Percentiles rank a stretch among this genome's conserved stretches.
Conservation (phyloP, 2,329 filamentous ascomycete genomes). For the Hypoxylon sp. region DNA sequence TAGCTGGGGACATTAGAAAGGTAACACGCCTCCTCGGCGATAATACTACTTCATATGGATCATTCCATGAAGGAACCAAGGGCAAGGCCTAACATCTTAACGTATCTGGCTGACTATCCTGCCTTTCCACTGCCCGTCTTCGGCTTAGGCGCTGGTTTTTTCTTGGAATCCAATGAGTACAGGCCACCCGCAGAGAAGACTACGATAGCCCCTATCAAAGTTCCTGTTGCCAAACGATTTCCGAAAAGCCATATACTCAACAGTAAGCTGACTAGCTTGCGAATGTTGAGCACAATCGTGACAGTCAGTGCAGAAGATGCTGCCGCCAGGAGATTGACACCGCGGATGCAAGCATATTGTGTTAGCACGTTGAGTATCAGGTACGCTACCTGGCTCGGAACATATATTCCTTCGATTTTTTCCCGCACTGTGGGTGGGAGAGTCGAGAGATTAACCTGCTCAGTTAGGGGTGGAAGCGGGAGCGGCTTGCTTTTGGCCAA, state of each 20-base stretch:
- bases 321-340: conserved; percentile 93
- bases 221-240: conserved; percentile 82
- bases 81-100: conserved; percentile 15
- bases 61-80: conserved; percentile 20
- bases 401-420: conserved; percentile 57
- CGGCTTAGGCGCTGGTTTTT: conserved; percentile 54
- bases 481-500: conserved; percentile 76
- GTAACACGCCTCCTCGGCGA: background rate
- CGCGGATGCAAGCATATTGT: conserved; percentile 94
- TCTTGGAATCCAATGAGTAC: conserved; percentile 82
- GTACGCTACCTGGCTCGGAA: conserved; percentile 80
- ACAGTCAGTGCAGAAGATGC: conserved; percentile 93
- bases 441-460: conserved; percentile 52
- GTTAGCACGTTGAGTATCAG: conserved; percentile 85
- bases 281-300: conserved; percentile 94
- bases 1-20: background rate
- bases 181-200: conserved; percentile 93
- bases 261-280: conserved; percentile 92
- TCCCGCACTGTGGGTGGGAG: conserved; percentile 59
- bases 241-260: conserved; percentile 96
- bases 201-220: conserved; percentile 83
- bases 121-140: conserved; percentile 51
- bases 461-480: conserved; percentile 58
- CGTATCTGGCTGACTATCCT: conserved; percentile 42
- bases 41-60: conserved; percentile 23